Percentiles rank a stretch among this genome's conserved stretches.
Evolutionary conservation across 352 stramenopile genomes (phyloP).

Genomic region (Thraustochytrium striatum): DNA sequence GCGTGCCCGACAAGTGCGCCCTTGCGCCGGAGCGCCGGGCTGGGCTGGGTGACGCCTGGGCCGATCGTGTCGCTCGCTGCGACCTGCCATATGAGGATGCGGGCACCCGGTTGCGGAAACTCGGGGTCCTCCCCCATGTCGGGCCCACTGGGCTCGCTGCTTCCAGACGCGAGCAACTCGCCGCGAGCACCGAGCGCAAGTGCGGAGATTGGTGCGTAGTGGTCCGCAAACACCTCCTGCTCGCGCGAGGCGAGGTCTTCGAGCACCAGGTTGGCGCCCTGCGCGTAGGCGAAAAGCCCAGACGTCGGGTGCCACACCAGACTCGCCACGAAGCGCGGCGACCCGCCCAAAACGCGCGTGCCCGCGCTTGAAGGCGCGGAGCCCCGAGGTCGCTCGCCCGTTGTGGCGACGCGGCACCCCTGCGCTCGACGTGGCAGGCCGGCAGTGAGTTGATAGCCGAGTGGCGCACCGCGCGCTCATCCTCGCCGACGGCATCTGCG

Average conservation of each 20-base stretch:
- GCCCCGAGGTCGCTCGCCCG: no score
- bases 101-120: background rate
- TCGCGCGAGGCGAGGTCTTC: background rate
- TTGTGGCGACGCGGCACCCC: no score
- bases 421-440: no score
- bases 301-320: constrained; percentile 8
- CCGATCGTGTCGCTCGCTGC: background rate
- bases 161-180: background rate
- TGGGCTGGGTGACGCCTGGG: no score
- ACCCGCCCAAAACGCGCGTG: no score
- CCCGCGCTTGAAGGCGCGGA: no score
- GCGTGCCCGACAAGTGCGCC: background rate
- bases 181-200: background rate
- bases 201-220: background rate
- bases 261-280: constrained; percentile 4
- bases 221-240: constrained; percentile 16
- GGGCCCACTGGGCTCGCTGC: background rate
- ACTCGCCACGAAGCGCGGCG: no score
- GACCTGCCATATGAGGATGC: background rate
- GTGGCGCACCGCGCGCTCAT: no score
- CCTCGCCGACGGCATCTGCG: no score
- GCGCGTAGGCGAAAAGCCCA: constrained; percentile 12
- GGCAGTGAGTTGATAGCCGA: no score
- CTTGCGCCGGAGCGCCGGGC: background rate
- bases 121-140: background rate